Percentiles rank a stretch among this genome's conserved stretches.
These are phyloP conservation scores for Boletus edulis DNA, from an alignment of 768 basidiomycete species.

Conservation along the genomic window DNA sequence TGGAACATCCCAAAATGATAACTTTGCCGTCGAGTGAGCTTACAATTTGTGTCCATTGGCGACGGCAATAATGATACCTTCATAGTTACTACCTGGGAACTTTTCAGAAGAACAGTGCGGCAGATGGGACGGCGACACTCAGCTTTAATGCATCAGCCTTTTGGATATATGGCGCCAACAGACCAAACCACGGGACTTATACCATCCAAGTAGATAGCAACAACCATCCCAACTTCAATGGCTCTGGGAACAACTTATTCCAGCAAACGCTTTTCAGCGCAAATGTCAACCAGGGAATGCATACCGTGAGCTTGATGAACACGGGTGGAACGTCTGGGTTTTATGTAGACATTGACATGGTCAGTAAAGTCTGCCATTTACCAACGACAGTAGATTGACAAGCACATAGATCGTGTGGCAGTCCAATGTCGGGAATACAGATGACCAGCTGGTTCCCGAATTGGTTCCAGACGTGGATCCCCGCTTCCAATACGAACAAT, in stretches of 20 bases:
- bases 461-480: conserved; percentile 35
- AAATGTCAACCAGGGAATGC: conserved; percentile 32
- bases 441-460: conserved; percentile 17
- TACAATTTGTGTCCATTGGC: neutral
- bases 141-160: conserved; percentile 49
- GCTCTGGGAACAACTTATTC: conserved; percentile 30
- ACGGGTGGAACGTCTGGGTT: conserved; percentile 31
- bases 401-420: conserved; percentile 25
- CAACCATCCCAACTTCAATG: conserved; percentile 29
- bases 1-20: conserved; percentile 18
- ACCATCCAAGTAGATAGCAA: conserved; percentile 41
- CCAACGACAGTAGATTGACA: neutral
- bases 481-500: conserved; percentile 36
- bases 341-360: conserved; percentile 49
- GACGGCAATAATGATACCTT: neutral
- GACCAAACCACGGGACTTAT: conserved; percentile 46
- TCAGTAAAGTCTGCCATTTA: conserved; percentile 1
- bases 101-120: conserved; percentile 34
- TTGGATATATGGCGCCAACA: conserved; percentile 48
- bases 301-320: conserved; percentile 34
- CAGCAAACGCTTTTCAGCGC: conserved; percentile 40
- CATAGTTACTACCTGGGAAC: conserved; percentile 38
- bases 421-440: conserved; percentile 21
- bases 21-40: conserved; percentile 17
- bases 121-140: conserved; percentile 38